These are phyloP conservation scores for Phaeosphaeriaceae sp. DNA, from an alignment of 2,329 filamentous ascomycete genomes.

Conservation along the genomic window DNA sequence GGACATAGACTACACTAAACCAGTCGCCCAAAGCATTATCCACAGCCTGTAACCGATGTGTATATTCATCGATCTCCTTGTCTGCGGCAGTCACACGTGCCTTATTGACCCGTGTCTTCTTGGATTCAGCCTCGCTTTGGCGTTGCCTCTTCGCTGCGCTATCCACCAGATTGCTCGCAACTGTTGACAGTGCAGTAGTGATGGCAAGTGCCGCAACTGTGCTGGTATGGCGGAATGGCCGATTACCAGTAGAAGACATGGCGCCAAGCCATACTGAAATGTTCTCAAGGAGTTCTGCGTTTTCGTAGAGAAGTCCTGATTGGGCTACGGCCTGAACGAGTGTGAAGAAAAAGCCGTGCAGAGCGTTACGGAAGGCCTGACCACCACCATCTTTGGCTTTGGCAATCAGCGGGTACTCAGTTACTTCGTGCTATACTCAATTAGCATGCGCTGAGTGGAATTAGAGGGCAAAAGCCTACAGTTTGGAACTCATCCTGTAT, in stretches of 20 bases:
- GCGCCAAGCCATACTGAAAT: slow-evolving; percentile 87
- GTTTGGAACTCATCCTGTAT: slow-evolving; percentile 88
- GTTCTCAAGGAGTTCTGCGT: slow-evolving; percentile 81
- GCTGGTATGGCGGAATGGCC: slow-evolving; percentile 92
- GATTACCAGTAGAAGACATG: slow-evolving; percentile 85
- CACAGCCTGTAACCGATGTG: slow-evolving; percentile 71
- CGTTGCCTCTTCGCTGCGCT: slow-evolving; percentile 77
- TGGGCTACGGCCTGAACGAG: slow-evolving; percentile 80
- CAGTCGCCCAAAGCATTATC: slow-evolving; percentile 80
- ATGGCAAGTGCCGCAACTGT: slow-evolving; percentile 84
- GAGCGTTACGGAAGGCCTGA: slow-evolving; percentile 75
- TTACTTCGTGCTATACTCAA: slow-evolving; percentile 68
- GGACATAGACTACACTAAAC: slow-evolving; percentile 91
- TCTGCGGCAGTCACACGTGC: slow-evolving; percentile 76
- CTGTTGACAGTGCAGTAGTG: slow-evolving; percentile 75
- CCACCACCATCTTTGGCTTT: slow-evolving; percentile 78
- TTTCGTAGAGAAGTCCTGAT: slow-evolving; percentile 80
- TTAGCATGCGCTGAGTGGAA: slow-evolving; percentile 14
- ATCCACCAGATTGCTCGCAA: slow-evolving; percentile 73
- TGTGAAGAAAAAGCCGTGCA: slow-evolving; percentile 79
- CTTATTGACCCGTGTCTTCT: slow-evolving; percentile 78
- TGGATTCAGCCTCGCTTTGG: slow-evolving; percentile 78
- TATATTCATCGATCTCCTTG: slow-evolving; percentile 72
- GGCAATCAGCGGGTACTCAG: slow-evolving; percentile 90
- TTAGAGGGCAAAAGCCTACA: slow-evolving; percentile 54